phyloP scores from a whole-genome alignment of 2,329 filamentous ascomycete genomes.

The Penicillium palitans region DNA sequence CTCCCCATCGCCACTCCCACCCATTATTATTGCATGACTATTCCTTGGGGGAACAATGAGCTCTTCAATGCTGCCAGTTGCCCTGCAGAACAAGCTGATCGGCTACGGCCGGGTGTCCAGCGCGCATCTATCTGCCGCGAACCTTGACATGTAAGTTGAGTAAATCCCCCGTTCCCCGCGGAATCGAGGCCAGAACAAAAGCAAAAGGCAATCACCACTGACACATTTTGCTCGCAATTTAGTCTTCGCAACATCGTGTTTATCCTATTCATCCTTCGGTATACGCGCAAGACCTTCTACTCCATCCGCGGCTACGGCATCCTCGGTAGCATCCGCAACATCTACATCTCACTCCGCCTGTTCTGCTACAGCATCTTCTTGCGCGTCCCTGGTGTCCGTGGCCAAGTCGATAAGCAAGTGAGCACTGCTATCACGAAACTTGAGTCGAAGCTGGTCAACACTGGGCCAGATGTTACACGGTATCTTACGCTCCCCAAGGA shows the following conservation, averaged over 20 bases:
- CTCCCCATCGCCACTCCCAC: slow-evolving; percentile 14
- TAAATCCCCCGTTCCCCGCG: slow-evolving; percentile 12
- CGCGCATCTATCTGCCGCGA: slow-evolving; percentile 38
- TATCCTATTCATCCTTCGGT: slow-evolving; percentile 80
- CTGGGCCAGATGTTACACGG: slow-evolving; percentile 67
- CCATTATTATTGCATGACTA: slow-evolving; percentile 13
- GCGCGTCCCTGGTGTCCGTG: slow-evolving; percentile 79
- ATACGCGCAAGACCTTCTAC: slow-evolving; percentile 76
- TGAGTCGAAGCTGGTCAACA: slow-evolving; percentile 78
- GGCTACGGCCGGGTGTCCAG: slow-evolving; percentile 36
- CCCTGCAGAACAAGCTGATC: slow-evolving; percentile 48
- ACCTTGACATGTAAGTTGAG: slow-evolving; percentile 47
- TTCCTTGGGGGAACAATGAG: slow-evolving; percentile 33
- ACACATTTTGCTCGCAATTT: slow-evolving; percentile 5
- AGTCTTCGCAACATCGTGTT: slow-evolving; percentile 87
- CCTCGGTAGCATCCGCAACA: slow-evolving; percentile 72
- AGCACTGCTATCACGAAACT: slow-evolving; percentile 76
- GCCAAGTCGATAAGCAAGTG: slow-evolving; percentile 81
- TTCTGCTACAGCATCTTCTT: slow-evolving; percentile 83
- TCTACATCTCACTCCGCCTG: slow-evolving; percentile 71
- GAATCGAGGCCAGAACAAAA: background rate
- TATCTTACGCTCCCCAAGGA: slow-evolving; percentile 77
- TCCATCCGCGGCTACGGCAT: slow-evolving; percentile 87
- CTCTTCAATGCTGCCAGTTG: slow-evolving; percentile 44
- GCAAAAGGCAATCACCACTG: slow-evolving; percentile 4